Percentiles rank a stretch among this genome's conserved stretches.
phyloP scores from a whole-genome alignment of 805 yeast species.

The Candida hispaniensis region DNA sequence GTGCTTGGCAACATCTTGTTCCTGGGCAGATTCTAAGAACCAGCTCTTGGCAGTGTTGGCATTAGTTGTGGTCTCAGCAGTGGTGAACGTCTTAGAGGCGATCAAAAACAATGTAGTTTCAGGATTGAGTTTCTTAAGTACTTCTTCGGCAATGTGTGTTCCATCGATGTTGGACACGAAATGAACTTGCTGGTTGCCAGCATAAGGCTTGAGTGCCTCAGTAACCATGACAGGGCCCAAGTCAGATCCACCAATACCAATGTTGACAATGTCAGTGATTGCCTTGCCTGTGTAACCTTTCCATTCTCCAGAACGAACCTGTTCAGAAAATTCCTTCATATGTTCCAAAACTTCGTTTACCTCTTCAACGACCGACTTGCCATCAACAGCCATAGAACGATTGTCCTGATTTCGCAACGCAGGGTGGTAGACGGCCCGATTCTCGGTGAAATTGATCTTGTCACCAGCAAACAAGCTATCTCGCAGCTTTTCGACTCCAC shows the following conservation, averaged over 20 bases:
- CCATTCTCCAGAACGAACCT: constrained; percentile 89
- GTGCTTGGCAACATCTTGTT: constrained; percentile 84
- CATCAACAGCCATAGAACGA: constrained; percentile 81
- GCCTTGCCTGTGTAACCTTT: constrained; percentile 92
- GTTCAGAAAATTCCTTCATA: constrained; percentile 90
- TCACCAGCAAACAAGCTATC: constrained; percentile 88
- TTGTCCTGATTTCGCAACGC: constrained; percentile 90
- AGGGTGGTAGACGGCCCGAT: constrained; percentile 85
- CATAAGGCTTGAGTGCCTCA: constrained; percentile 89
- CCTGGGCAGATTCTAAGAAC: constrained; percentile 71
- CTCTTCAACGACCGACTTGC: constrained; percentile 78
- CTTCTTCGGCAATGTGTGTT: constrained; percentile 82
- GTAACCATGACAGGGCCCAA: constrained; percentile 99
- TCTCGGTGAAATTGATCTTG: constrained; percentile 91
- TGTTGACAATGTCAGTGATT: constrained; percentile 90
- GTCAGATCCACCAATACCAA: constrained; percentile 98
- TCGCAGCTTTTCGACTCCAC: constrained; percentile 75
- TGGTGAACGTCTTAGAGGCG: constrained; percentile 97
- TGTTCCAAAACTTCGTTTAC: constrained; percentile 86
- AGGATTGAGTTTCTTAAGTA: constrained; percentile 62
- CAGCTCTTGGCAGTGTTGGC: constrained; percentile 92
- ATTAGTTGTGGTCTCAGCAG: constrained; percentile 95
- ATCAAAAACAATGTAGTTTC: constrained; percentile 81
- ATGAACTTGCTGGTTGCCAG: constrained; percentile 66
- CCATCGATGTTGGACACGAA: constrained; percentile 98